Evolutionary conservation across 768 basidiomycete genomes (phyloP).

Genomic region (Pleurotus cornucopiae): DNA sequence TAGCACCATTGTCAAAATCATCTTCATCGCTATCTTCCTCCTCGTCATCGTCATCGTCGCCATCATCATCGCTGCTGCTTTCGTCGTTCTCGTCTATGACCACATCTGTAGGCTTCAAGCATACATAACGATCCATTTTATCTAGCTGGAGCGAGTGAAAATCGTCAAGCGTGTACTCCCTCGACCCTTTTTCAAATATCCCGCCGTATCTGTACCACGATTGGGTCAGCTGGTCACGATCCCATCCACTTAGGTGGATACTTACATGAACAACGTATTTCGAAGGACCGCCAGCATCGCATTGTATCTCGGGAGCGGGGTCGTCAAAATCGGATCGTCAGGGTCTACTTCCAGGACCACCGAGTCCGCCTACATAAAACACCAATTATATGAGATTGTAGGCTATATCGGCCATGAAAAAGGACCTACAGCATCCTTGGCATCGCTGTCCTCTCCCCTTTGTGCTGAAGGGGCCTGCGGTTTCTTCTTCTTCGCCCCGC

Average conservation of each 20-base stretch:
- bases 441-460: slow-evolving; percentile 16
- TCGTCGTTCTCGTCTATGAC: slow-evolving; percentile 60
- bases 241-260: background rate
- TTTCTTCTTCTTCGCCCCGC: slow-evolving; percentile 40
- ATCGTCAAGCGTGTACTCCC: slow-evolving; percentile 88
- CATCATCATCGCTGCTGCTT: slow-evolving; percentile 59
- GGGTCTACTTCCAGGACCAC: slow-evolving; percentile 29
- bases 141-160: slow-evolving; percentile 79
- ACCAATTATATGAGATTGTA: background rate
- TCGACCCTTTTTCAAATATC: slow-evolving; percentile 76
- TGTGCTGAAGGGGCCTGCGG: slow-evolving; percentile 11
- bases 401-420: background rate
- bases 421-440: slow-evolving; percentile 10
- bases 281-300: slow-evolving; percentile 82
- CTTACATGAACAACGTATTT: slow-evolving; percentile 84
- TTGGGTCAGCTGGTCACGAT: too few relatives aligned
- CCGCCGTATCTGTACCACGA: slow-evolving; percentile 67
- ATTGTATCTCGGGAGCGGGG: slow-evolving; percentile 77
- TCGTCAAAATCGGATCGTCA: slow-evolving; percentile 61
- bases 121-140: slow-evolving; percentile 75
- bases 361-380: background rate
- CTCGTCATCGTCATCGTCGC: slow-evolving; percentile 53
- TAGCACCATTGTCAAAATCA: slow-evolving; percentile 42
- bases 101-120: slow-evolving; percentile 65
- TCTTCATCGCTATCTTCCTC: slow-evolving; percentile 52